Percentiles rank a stretch among this genome's conserved stretches.
These are phyloP conservation scores for Larix kaempferi DNA, from an alignment of 75 land plant genomes.

Conservation along the genomic window DNA sequence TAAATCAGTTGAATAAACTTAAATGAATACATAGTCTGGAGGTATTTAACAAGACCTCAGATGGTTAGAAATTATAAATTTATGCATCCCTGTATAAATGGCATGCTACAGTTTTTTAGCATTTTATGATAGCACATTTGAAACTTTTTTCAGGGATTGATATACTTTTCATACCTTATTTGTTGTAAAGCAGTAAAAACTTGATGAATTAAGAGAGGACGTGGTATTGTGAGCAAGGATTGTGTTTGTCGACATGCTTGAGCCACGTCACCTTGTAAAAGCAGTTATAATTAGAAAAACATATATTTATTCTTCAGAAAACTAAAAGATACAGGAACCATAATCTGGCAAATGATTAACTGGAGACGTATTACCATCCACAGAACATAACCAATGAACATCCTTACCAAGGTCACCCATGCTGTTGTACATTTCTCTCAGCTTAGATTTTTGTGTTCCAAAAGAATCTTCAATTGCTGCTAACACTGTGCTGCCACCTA, in stretches of 20 bases:
- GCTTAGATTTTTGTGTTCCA: conserved; percentile 65
- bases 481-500: conserved; percentile 75
- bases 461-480: conserved; percentile 87
- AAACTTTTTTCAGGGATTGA: not conserved
- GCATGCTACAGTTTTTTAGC: no score
- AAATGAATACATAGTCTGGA: not conserved
- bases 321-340: not conserved
- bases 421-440: conserved; percentile 77
- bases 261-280: conserved; percentile 88
- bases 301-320: not conserved
- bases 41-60: not conserved
- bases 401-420: conserved; percentile 90
- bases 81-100: not conserved
- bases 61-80: not conserved
- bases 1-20: no score
- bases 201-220: conserved; percentile 59
- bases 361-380: not conserved
- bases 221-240: conserved; percentile 65
- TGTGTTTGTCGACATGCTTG: conserved; percentile 91
- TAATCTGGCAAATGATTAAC: not conserved
- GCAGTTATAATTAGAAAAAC: not conserved
- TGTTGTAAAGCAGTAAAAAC: conserved; percentile 58
- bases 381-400: not conserved
- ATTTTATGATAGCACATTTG: not conserved
- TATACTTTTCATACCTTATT: conserved; percentile 59